A percentile compares a stretch with the other conserved stretches of the same genome.
phyloP scores from a whole-genome alignment of 176 grass and related monocot genomes.

The Bromus sterilis region DNA sequence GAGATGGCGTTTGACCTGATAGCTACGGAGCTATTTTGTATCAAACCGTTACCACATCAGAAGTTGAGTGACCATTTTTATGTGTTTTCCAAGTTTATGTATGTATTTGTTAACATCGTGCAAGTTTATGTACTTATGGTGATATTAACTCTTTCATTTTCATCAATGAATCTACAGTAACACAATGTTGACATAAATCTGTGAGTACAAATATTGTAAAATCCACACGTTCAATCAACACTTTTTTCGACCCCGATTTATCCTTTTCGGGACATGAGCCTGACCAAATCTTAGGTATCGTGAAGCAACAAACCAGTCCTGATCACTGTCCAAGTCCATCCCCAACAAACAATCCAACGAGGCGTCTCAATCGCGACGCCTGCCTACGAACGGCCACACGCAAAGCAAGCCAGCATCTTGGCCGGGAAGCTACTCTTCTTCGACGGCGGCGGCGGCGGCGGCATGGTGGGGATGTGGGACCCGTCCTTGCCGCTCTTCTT shows the following conservation, averaged over 20 bases:
- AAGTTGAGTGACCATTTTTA: too few relatives aligned
- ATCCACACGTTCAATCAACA: background rate
- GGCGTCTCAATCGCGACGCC: background rate
- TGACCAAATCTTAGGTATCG: background rate
- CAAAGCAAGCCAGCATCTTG: constrained; percentile 51
- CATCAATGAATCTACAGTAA: background rate
- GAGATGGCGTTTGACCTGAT: too few relatives aligned
- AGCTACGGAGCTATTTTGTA: too few relatives aligned
- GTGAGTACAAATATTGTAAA: background rate
- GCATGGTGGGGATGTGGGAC: constrained; percentile 42
- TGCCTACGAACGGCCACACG: constrained; percentile 18
- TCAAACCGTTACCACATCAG: too few relatives aligned
- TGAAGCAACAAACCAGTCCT: background rate
- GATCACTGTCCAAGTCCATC: background rate
- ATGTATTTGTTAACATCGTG: too few relatives aligned
- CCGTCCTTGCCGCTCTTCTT: constrained; percentile 33
- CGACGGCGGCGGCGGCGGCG: background rate
- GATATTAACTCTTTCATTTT: too few relatives aligned
- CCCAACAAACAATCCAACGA: background rate
- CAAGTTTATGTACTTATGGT: too few relatives aligned
- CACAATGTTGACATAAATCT: background rate
- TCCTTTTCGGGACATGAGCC: too few relatives aligned
- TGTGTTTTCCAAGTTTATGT: too few relatives aligned
- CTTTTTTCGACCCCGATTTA: too few relatives aligned
- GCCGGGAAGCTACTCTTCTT: constrained; percentile 6